These are phyloP conservation scores for Sideroxylon spinosum DNA, from an alignment of 179 eudicot genomes.

Conservation along the genomic window DNA sequence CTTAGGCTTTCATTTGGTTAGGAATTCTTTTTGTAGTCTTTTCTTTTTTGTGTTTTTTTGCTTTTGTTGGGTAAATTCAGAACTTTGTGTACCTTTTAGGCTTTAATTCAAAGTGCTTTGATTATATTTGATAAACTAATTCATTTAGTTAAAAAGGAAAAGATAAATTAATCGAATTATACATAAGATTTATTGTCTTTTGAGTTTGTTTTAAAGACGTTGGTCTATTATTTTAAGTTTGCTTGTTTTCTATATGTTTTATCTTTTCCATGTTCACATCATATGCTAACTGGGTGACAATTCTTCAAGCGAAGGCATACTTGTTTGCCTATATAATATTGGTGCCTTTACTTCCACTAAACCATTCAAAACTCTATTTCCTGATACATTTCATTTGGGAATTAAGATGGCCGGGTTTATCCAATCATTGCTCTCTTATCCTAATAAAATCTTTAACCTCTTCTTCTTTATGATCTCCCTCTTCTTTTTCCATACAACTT, in stretches of 20 bases:
- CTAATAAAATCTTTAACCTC: no score
- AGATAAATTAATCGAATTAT: no score
- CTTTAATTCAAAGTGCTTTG: neutral
- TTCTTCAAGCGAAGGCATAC: no score
- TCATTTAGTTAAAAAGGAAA: neutral
- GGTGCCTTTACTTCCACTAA: no score
- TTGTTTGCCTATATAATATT: no score
- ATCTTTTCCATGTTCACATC: no score
- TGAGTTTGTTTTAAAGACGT: slow-evolving; percentile 29
- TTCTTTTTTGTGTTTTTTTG: neutral
- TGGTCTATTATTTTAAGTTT: slow-evolving; percentile 19
- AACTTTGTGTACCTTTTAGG: no score
- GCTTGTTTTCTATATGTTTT: neutral
- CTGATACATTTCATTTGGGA: no score
- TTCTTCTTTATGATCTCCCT: neutral
- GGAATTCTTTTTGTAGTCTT: neutral
- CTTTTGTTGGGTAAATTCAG: neutral
- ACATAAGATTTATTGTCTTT: neutral
- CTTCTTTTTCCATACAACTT: neutral
- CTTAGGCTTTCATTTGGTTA: neutral
- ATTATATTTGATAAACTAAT: neutral
- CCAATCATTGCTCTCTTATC: no score
- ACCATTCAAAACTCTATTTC: no score
- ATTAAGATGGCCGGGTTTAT: no score
- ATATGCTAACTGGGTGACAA: no score